Percentiles rank a stretch among this genome's conserved stretches.
Conservation (phyloP, 495 filamentous ascomycete genomes). For the Penicillium riverlandense region DNA sequence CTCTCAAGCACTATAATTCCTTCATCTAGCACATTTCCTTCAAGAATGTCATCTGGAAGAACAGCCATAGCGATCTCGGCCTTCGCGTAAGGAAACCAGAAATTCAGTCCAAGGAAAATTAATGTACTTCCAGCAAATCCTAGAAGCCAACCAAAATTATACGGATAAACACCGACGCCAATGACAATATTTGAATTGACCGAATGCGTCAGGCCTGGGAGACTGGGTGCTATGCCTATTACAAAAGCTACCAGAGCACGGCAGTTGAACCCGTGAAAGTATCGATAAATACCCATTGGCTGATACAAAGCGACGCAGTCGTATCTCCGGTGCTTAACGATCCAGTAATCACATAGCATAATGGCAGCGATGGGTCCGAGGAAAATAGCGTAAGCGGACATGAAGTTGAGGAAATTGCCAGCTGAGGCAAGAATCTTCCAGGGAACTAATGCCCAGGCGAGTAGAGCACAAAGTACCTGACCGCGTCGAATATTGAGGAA, state of each 20-base stretch:
- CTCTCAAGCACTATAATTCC: too few species aligned
- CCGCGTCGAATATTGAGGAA: constrained; percentile 57
- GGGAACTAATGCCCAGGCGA: constrained; percentile 54
- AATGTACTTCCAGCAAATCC: constrained; percentile 41
- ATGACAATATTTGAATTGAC: constrained; percentile 39
- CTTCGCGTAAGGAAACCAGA: constrained; percentile 28
- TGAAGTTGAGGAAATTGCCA: constrained; percentile 51
- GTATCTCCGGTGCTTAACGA: constrained; percentile 51
- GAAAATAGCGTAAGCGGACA: constrained; percentile 62
- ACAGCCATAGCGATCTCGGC: constrained; percentile 33
- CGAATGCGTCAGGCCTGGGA: constrained; percentile 51
- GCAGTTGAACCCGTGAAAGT: constrained; percentile 54
- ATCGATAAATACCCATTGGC: constrained; percentile 25
- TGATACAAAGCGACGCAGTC: constrained; percentile 49
- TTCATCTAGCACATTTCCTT: constrained; percentile 10
- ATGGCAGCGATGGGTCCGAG: constrained; percentile 62
- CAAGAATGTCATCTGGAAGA: constrained; percentile 44
- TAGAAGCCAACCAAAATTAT: constrained; percentile 50
- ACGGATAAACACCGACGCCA: constrained; percentile 42
- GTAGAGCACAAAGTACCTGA: constrained; percentile 50
- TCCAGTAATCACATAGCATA: constrained; percentile 62
- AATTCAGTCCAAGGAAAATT: constrained; percentile 37
- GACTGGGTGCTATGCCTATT: constrained; percentile 51
- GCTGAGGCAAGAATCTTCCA: constrained; percentile 59
- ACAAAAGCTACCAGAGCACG: constrained; percentile 57